A percentile compares a stretch with the other conserved stretches of the same genome.
These are phyloP conservation scores for Pestalotiopsis sp. DNA, from an alignment of 2,329 filamentous ascomycete genomes.

Conservation along the genomic window DNA sequence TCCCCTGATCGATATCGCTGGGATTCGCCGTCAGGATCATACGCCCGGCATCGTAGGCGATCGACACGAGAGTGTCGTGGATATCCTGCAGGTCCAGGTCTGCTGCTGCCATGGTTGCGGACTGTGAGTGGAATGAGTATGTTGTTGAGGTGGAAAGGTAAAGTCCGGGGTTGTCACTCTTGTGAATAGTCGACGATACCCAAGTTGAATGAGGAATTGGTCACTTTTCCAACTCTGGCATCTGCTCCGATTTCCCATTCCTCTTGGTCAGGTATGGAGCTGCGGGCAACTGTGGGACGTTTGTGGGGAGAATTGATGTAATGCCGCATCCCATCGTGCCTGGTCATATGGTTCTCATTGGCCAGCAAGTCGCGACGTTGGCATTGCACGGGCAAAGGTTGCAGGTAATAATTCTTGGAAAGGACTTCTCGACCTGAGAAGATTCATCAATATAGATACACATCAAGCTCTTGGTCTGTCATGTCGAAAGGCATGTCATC, in stretches of 20 bases:
- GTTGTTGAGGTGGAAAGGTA: neutral
- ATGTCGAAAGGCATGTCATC: no score
- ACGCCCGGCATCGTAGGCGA: conserved; percentile 65
- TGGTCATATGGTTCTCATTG: conserved; percentile 1
- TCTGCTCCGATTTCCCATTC: neutral
- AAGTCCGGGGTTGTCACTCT: neutral
- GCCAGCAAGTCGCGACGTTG: neutral
- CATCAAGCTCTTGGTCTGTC: no score
- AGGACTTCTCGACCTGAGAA: neutral
- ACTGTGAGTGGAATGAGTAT: neutral
- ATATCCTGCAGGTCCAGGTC: conserved; percentile 62
- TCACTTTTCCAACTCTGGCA: no score
- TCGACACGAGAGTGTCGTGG: conserved; percentile 60
- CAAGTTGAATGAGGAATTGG: no score
- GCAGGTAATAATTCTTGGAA: neutral
- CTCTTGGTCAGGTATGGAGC: neutral
- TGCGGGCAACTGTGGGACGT: conserved; percentile 12
- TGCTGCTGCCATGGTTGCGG: conserved; percentile 43
- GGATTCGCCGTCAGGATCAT: conserved; percentile 67
- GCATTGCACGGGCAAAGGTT: neutral
- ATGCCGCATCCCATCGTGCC: neutral
- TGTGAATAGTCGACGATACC: neutral
- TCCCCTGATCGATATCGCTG: conserved; percentile 56
- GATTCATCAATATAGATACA: no score
- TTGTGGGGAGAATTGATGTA: conserved; percentile 7